These are phyloP conservation scores for Lichenothelia convexa DNA, from an alignment of 495 filamentous ascomycete species.

Conservation along the genomic window DNA sequence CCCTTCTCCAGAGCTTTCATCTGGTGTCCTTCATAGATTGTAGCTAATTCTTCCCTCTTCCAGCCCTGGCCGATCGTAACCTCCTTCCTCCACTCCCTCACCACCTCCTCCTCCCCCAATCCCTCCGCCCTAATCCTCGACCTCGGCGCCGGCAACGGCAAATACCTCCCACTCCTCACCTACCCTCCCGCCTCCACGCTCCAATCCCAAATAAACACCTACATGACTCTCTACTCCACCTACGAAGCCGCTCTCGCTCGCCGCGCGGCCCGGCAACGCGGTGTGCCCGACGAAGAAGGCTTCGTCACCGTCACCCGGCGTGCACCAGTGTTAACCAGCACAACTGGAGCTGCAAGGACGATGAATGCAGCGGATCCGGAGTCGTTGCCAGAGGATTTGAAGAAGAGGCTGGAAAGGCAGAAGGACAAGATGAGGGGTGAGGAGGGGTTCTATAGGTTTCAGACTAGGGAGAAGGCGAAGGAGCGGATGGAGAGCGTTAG, in stretches of 20 bases:
- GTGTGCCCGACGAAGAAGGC: conserved; percentile 81
- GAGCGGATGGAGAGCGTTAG: conserved; percentile 51
- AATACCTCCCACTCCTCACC: conserved; percentile 64
- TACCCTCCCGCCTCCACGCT: conserved; percentile 48
- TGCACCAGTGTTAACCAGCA: too few species aligned
- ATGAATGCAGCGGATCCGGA: too few species aligned
- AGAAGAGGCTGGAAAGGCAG: conserved; percentile 53
- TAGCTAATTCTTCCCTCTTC: too few species aligned
- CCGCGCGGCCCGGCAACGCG: conserved; percentile 40
- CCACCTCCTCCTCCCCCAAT: conserved; percentile 33
- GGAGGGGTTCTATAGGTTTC: conserved; percentile 85
- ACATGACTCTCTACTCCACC: conserved; percentile 53
- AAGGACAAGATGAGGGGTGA: conserved; percentile 49
- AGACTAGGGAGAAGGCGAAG: conserved; percentile 78
- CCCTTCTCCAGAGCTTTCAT: too few species aligned
- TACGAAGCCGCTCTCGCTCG: conserved; percentile 48
- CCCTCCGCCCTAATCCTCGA: conserved; percentile 75
- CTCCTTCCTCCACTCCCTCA: conserved; percentile 47
- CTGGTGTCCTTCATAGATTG: too few species aligned
- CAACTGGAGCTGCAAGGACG: conserved; percentile 50
- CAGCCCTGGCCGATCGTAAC: conserved; percentile 92
- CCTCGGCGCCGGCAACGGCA: conserved; percentile 91
- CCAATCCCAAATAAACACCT: conserved; percentile 57
- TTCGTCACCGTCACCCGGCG: conserved; percentile 79
- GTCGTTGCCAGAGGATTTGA: conserved; percentile 65